These are phyloP conservation scores for Aspergillus calidoustus DNA, from an alignment of 2,329 filamentous ascomycete species.

Conservation along the genomic window DNA sequence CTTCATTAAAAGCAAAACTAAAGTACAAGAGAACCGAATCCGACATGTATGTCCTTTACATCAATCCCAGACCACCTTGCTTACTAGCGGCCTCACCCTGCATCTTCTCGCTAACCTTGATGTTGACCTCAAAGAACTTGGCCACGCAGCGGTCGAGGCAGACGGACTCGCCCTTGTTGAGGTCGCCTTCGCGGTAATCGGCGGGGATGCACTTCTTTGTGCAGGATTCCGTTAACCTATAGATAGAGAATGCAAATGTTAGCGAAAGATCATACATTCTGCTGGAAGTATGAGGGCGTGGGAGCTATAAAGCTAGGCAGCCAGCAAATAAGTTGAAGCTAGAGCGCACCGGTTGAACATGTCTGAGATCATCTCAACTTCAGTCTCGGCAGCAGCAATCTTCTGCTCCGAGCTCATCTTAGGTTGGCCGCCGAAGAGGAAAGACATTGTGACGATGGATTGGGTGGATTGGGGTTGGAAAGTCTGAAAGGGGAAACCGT, in stretches of 20 bases:
- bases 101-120: conserved; percentile 97
- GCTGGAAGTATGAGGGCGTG: background rate
- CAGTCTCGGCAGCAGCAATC: conserved; percentile 92
- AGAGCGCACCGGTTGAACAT: conserved; percentile 89
- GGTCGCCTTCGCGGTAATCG: conserved; percentile 92
- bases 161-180: conserved; percentile 98
- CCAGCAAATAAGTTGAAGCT: background rate
- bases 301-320: background rate
- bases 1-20: conserved; percentile 17
- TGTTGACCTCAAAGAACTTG: conserved; percentile 98
- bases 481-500: background rate
- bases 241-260: conserved; percentile 6
- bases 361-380: conserved; percentile 96
- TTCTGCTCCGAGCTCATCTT: conserved; percentile 96
- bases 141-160: conserved; percentile 96
- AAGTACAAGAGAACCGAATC: conserved; percentile 9
- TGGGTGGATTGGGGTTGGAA: background rate
- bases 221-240: conserved; percentile 84
- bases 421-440: conserved; percentile 72
- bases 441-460: conserved; percentile 62
- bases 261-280: background rate
- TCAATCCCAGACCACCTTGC: conserved; percentile 60
- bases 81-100: conserved; percentile 79
- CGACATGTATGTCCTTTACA: conserved; percentile 34
- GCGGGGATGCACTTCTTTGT: conserved; percentile 89